These are phyloP conservation scores for Leccinum olivaceoglutinosum DNA, from an alignment of 1,284 basidiomycete species.

Conservation along the genomic window DNA sequence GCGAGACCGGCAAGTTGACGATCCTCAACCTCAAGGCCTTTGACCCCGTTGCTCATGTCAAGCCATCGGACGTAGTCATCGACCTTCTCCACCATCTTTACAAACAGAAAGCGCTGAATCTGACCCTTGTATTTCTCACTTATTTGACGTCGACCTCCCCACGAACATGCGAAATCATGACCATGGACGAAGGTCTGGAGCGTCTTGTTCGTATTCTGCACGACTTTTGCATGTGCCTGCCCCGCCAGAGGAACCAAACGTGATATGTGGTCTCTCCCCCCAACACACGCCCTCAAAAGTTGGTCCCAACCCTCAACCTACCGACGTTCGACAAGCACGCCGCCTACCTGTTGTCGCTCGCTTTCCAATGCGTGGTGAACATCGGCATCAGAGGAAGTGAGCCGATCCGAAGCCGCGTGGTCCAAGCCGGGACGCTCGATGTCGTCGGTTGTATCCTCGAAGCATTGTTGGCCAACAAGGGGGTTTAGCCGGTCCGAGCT, in stretches of 20 bases:
- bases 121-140: slow-evolving; percentile 45
- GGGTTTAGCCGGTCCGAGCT: slow-evolving; percentile 69
- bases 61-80: no score
- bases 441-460: slow-evolving; percentile 94
- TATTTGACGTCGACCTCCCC: slow-evolving; percentile 98
- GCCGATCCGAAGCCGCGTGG: slow-evolving; percentile 85
- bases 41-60: no score
- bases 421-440: slow-evolving; percentile 93
- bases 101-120: neutral
- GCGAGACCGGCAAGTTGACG: no score
- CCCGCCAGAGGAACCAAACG: slow-evolving; percentile 65
- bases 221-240: slow-evolving; percentile 76
- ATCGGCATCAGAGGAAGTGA: slow-evolving; percentile 97
- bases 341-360: slow-evolving; percentile 82
- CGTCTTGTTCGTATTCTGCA: slow-evolving; percentile 91
- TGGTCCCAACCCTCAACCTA: slow-evolving; percentile 57
- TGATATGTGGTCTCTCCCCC: slow-evolving; percentile 71
- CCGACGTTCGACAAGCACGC: slow-evolving; percentile 76
- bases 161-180: slow-evolving; percentile 96
- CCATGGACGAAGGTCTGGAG: slow-evolving; percentile 95
- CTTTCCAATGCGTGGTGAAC: slow-evolving; percentile 97
- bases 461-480: slow-evolving; percentile 83
- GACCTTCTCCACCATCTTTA: slow-evolving; percentile 1
- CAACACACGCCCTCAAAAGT: slow-evolving; percentile 46
- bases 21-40: no score